phyloP scores from a whole-genome alignment of 1,284 basidiomycete genomes.

The Melampsora americana region DNA sequence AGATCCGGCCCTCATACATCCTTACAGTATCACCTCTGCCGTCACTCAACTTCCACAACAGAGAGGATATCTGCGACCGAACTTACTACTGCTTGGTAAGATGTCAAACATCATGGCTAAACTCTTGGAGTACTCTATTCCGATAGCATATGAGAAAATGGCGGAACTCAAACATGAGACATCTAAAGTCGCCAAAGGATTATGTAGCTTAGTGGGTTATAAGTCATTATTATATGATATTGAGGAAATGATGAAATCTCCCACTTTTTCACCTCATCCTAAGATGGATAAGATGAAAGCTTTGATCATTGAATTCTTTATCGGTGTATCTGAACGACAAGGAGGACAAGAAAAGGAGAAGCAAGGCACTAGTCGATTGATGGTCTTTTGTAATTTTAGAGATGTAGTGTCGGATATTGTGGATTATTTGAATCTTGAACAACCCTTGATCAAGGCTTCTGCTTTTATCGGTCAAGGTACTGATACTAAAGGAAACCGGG shows the following conservation, averaged over 20 bases:
- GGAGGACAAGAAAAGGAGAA: conserved; percentile 55
- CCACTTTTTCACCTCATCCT: conserved; percentile 70
- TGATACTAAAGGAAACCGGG: conserved; percentile 80
- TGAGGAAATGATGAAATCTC: conserved; percentile 56
- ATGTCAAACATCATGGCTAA: conserved; percentile 47
- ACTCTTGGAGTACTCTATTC: conserved; percentile 45
- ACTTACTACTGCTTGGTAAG: conserved; percentile 19
- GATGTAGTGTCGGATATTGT: conserved; percentile 89
- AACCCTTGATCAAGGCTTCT: conserved; percentile 70
- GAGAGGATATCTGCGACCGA: conserved; percentile 24
- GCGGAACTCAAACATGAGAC: conserved; percentile 56
- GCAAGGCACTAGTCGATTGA: conserved; percentile 68
- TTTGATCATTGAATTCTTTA: conserved; percentile 77
- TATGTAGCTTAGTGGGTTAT: conserved; percentile 63
- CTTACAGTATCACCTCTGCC: conserved; percentile 22
- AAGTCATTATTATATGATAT: conserved; percentile 65
- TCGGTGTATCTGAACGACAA: conserved; percentile 60
- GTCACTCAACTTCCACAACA: conserved; percentile 14
- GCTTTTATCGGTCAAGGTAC: conserved; percentile 87
- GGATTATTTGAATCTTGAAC: conserved; percentile 62
- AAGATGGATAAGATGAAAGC: conserved; percentile 83
- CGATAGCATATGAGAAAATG: conserved; percentile 54
- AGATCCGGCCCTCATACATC: conserved; percentile 38
- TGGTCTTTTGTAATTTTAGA: conserved; percentile 90
- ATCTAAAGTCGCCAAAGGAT: conserved; percentile 50